These are phyloP conservation scores for Pestalotiopsis fici DNA, from an alignment of 2,329 filamentous ascomycete species.

Conservation along the genomic window DNA sequence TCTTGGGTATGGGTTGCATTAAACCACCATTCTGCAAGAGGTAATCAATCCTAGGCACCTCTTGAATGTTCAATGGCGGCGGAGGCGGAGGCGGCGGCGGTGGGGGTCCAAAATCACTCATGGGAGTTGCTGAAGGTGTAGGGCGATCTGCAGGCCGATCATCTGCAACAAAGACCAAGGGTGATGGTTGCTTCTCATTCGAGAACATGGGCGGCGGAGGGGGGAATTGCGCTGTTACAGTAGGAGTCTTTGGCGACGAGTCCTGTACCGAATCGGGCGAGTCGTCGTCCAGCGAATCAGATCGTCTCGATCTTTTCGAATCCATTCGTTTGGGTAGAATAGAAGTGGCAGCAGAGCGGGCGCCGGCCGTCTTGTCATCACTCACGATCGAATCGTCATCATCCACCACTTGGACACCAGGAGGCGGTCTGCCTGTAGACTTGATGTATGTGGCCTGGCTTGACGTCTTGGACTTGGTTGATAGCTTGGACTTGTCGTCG, in stretches of 20 bases:
- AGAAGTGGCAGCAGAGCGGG: conserved; percentile 31
- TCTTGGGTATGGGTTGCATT: conserved; percentile 68
- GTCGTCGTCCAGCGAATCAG: conserved; percentile 44
- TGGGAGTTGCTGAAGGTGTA: conserved; percentile 39
- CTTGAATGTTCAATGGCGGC: conserved; percentile 68
- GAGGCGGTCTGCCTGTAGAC: conserved; percentile 31
- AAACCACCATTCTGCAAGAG: conserved; percentile 87
- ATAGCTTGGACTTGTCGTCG: conserved; percentile 54
- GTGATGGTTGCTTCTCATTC: conserved; percentile 37
- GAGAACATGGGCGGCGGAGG: conserved; percentile 39
- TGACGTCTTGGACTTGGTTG: conserved; percentile 55
- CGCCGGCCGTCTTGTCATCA: conserved; percentile 32
- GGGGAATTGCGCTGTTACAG: conserved; percentile 53
- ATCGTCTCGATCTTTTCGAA: conserved; percentile 28
- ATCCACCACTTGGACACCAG: conserved; percentile 25
- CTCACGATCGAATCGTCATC: conserved; percentile 28
- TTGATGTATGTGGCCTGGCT: conserved; percentile 59
- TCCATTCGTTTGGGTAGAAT: conserved; percentile 34
- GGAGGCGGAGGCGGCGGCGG: conserved; percentile 71
- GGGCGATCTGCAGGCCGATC: conserved; percentile 35
- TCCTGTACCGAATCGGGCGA: conserved; percentile 53
- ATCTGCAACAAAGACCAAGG: conserved; percentile 34
- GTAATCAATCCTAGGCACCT: conserved; percentile 86
- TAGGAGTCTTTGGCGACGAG: conserved; percentile 63
- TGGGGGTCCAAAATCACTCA: conserved; percentile 44